Base-by-base conservation (phyloP, 805 yeast species). In the Teunomyces panamensis region DNA sequence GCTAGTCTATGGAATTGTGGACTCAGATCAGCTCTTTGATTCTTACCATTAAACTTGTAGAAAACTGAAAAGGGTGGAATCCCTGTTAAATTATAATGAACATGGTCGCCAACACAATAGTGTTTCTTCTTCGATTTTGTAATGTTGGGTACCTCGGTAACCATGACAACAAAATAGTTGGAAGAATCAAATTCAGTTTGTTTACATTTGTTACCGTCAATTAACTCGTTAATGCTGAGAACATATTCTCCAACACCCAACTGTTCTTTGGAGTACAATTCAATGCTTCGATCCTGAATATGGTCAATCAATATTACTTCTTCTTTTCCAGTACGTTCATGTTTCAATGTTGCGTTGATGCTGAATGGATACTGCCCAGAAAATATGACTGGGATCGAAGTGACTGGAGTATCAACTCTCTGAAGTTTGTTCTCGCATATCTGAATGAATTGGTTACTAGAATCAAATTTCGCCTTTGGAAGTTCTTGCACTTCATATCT, bases 31-130 rank as follows among this genome's bases (percentile, higher is more conserved):
- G 94, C 84, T 50, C 73, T 78, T 53, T 85, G 82, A 30, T 67
- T 64, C 27, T 72, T 68, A 1, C 78, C 85, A 56, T 87, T 84
- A 69, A 92, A 91, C 26, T 77, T 77, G 62, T 94, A 94, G 44
- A 72, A 79, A 4, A 95, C 77, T 1, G 77, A 77, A 62, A 89
- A 89, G 16, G 97, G 97, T 0, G 96, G 80, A 3, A 79, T 71
- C 2, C 98, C 98, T 11, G 79, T 79, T 52, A 92, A 65, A 51
- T 84, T 79, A 60, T 88, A 88, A 1, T 85, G 75, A 24, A 94
- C 80, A 50, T 87, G 85, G 52, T 92, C 98, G 9, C 99, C 99
- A 26, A 92, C 96, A 77, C 99, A 94, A 59, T 83, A 85, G 57
- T 85, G 79, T 2, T 43, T 42, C 39, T 56, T 58, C 6, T 51